These are phyloP conservation scores for Colletotrichum navitas DNA, from an alignment of 2,329 filamentous ascomycete genomes.

Conservation along the genomic window DNA sequence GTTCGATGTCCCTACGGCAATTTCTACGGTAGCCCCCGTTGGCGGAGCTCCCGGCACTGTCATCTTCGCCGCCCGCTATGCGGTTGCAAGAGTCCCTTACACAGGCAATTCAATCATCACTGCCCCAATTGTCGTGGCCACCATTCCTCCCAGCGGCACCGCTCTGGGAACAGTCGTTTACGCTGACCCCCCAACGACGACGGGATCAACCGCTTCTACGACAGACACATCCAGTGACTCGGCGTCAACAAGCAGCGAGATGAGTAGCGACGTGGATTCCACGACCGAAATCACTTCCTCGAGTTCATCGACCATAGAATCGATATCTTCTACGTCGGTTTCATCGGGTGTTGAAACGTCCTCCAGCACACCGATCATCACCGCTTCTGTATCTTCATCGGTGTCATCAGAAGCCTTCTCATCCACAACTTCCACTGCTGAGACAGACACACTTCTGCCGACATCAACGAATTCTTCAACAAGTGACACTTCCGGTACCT, in stretches of 20 bases:
- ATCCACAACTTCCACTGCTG: background rate
- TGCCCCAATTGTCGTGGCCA: slow-evolving; percentile 16
- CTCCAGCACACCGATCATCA: background rate
- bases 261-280: background rate
- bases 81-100: slow-evolving; percentile 8
- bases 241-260: background rate
- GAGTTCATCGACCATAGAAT: background rate
- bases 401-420: background rate
- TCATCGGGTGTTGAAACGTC: background rate
- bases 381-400: background rate
- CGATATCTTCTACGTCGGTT: background rate
- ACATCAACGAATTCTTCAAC: background rate
- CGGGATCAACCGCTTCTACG: background rate
- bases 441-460: background rate
- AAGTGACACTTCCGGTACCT: background rate
- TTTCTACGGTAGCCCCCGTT: slow-evolving; percentile 7
- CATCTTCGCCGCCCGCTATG: slow-evolving; percentile 14
- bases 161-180: slow-evolving; percentile 30
- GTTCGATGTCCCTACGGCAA: background rate
- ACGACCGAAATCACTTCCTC: too few relatives aligned
- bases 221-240: background rate
- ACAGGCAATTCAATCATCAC: slow-evolving; percentile 14
- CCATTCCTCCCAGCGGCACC: slow-evolving; percentile 30
- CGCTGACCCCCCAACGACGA: background rate
- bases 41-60: slow-evolving; percentile 9